Evolutionary conservation across 345 rosid species (phyloP), one percentile per base, ranked within the genome.

Genomic region (Hibiscus tridactylites): DNA sequence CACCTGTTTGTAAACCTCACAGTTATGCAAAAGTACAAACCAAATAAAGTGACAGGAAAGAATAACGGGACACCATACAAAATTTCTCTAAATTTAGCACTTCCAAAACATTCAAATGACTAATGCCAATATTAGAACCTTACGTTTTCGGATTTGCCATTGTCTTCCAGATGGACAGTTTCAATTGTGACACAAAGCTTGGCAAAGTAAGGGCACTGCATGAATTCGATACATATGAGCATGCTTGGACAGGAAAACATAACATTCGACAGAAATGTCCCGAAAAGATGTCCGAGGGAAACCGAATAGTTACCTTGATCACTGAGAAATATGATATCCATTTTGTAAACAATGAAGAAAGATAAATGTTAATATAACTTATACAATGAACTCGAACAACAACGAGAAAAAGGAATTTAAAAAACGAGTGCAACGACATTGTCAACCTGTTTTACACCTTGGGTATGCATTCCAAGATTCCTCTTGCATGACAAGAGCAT

Each of bases 381-480:
- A 52, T 11, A 52, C 39, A 60, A 76, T 17, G 50, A 67, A 50
- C 16, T 61, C 7, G 16, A 71, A 8, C 61, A 71, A 8, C 61
- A 35, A 50, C 13, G 54, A 15, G 4, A 64, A 6, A 42, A 21
- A 26, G 19, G 61, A 71, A 17, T 21, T 21, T 0, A 59, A 1
- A n/a, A 73, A 2, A 11, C 3, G 16, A 21, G 11, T 53, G 17
- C 54, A 26, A 24, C 15, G 58, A 31, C 49, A 47, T 29, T 6
- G 49, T 64, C 70, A 50, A 88, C 93, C 90, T 78, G 93, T 87
- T 84, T 87, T 89, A 78, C 91, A 89, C 75, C 88, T 85, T 37
- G 93, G 93, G 60, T 82, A 89, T 35, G 93, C 85, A 79, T 89
- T 87, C 93, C 93, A 87, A 6, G 93, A 85, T 76, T 87, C 91